Evolutionary conservation across 495 filamentous ascomycete species (phyloP).

Genomic region (Aspergillus affinis): DNA sequence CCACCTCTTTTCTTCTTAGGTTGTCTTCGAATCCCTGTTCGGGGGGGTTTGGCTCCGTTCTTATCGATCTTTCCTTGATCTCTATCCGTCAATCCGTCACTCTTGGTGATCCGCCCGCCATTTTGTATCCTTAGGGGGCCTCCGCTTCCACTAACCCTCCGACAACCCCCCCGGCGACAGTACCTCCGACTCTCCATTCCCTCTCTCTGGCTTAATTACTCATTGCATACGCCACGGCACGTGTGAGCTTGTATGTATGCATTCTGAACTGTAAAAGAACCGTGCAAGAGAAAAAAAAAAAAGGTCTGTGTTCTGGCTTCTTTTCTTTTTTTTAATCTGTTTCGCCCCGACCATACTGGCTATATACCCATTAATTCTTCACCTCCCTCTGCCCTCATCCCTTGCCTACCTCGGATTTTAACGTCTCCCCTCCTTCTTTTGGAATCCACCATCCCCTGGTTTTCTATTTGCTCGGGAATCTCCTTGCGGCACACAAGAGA

Average conservation of each 20-base stretch:
- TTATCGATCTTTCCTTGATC: neutral
- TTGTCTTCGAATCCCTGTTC: slow-evolving; percentile 3
- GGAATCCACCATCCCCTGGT: neutral
- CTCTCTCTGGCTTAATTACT: neutral
- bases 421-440: neutral
- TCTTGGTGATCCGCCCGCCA: neutral
- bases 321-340: slow-evolving; percentile 18
- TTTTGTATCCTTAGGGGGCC: neutral
- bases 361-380: slow-evolving; percentile 8
- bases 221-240: slow-evolving; percentile 9
- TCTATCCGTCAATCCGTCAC: too few species aligned
- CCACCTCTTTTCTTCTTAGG: slow-evolving; percentile 6
- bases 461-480: neutral
- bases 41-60: neutral
- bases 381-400: neutral
- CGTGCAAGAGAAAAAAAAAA: slow-evolving; percentile 6
- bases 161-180: neutral
- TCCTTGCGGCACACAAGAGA: neutral
- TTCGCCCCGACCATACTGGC: slow-evolving; percentile 9
- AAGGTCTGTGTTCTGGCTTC: slow-evolving; percentile 13
- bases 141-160: neutral
- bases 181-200: neutral
- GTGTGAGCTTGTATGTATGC: slow-evolving; percentile 13
- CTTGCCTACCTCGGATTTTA: neutral
- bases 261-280: slow-evolving; percentile 7